Percentiles rank a stretch among this genome's conserved stretches.
These are phyloP conservation scores for Nakazawaea laoshanensis DNA, from an alignment of 805 yeast genomes.

Conservation along the genomic window DNA sequence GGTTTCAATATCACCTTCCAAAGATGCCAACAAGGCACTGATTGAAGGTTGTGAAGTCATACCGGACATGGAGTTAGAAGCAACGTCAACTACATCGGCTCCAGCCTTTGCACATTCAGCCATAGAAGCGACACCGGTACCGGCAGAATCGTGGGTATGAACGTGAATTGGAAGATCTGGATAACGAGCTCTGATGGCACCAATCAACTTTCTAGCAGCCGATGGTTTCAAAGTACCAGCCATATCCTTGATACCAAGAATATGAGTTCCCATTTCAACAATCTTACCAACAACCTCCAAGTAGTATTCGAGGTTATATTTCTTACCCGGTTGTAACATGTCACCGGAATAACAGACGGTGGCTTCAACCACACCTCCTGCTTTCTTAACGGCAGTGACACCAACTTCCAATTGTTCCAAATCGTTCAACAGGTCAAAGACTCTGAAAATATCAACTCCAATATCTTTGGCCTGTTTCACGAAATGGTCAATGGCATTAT, in stretches of 20 bases:
- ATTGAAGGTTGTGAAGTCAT: slow-evolving; percentile 97
- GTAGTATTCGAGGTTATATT: slow-evolving; percentile 90
- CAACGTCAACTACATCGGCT: slow-evolving; percentile 97
- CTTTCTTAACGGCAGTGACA: slow-evolving; percentile 94
- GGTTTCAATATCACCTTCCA: slow-evolving; percentile 78
- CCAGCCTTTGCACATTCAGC: slow-evolving; percentile 92
- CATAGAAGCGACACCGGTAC: slow-evolving; percentile 98
- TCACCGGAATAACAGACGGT: slow-evolving; percentile 99
- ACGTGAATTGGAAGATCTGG: slow-evolving; percentile 97
- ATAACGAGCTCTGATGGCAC: slow-evolving; percentile 73
- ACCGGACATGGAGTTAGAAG: slow-evolving; percentile 96
- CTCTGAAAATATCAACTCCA: slow-evolving; percentile 97
- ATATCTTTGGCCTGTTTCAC: slow-evolving; percentile 89
- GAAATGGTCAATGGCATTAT: slow-evolving; percentile 96
- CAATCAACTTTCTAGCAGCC: slow-evolving; percentile 79
- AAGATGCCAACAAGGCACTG: slow-evolving; percentile 84
- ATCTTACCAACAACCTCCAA: slow-evolving; percentile 71
- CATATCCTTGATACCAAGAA: slow-evolving; percentile 98
- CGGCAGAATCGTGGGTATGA: slow-evolving; percentile 99
- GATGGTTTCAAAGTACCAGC: slow-evolving; percentile 97
- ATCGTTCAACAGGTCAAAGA: slow-evolving; percentile 95
- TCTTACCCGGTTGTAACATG: slow-evolving; percentile 92
- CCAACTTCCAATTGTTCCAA: slow-evolving; percentile 96
- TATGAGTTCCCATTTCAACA: slow-evolving; percentile 91
- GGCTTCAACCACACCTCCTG: slow-evolving; percentile 98